phyloP scores from a whole-genome alignment of 257 asterid genomes.

The Coffea eugenioides region DNA sequence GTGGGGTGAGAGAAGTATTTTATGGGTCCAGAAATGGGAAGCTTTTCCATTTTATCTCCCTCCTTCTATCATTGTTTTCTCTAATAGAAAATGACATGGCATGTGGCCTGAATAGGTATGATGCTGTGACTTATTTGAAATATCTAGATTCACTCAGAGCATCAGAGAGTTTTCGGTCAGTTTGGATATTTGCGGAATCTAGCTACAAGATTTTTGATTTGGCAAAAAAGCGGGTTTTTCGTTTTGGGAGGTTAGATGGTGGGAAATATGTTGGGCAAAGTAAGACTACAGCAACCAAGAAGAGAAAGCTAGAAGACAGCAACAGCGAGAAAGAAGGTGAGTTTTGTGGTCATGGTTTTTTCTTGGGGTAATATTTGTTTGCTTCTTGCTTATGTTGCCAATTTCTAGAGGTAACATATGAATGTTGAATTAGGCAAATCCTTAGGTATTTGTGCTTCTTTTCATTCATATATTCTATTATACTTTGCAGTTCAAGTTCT shows the following conservation, averaged over 20 bases:
- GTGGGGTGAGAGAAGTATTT: neutral
- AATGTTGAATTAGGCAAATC: neutral
- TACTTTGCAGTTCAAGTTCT: neutral
- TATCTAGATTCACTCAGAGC: constrained; percentile 97
- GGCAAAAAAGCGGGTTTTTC: constrained; percentile 94
- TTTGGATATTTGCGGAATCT: constrained; percentile 98
- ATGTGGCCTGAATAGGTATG: constrained; percentile 66
- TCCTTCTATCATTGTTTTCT: neutral
- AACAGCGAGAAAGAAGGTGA: constrained; percentile 63
- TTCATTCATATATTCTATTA: neutral
- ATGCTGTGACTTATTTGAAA: constrained; percentile 90
- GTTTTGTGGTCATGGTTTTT: constrained; percentile 15
- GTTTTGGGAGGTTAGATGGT: constrained; percentile 67
- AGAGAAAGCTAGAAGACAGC: constrained; percentile 64
- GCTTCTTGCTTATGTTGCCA: neutral
- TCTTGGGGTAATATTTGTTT: neutral
- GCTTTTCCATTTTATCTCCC: constrained; percentile 11
- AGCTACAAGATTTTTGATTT: constrained; percentile 92
- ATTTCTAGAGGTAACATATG: neutral
- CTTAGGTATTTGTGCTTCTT: neutral
- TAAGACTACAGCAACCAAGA: constrained; percentile 47
- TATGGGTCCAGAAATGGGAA: neutral
- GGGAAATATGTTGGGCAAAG: constrained; percentile 50
- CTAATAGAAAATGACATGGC: constrained; percentile 2
- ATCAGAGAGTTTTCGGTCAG: constrained; percentile 95